These are phyloP conservation scores for Coniferiporia sulphurascens DNA, from an alignment of 1,284 basidiomycete genomes.

Conservation along the genomic window DNA sequence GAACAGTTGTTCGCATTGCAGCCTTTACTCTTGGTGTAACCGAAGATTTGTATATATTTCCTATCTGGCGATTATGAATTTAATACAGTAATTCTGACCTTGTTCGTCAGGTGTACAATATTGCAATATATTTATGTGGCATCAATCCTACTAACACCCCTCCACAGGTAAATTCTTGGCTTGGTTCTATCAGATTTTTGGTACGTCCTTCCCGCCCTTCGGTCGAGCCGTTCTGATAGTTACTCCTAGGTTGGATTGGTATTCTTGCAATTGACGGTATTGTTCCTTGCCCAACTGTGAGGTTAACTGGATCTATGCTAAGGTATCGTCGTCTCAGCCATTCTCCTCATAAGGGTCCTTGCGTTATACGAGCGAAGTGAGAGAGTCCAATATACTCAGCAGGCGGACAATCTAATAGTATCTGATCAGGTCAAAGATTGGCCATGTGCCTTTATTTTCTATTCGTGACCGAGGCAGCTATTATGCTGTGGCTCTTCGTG, in stretches of 20 bases:
- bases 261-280: background rate
- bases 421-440: background rate
- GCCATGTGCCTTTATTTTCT: background rate
- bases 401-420: background rate
- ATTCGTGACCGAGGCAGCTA: background rate
- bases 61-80: background rate
- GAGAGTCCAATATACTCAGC: background rate
- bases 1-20: background rate
- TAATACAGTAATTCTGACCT: background rate
- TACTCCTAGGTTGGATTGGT: background rate
- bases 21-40: background rate
- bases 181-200: background rate
- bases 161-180: background rate
- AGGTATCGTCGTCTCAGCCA: background rate
- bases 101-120: background rate
- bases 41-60: background rate
- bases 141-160: background rate
- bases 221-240: background rate
- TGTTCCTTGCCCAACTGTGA: background rate
- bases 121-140: background rate
- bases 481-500: background rate
- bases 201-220: background rate
- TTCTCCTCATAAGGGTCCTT: background rate
- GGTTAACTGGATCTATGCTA: background rate
- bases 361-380: background rate